phyloP scores from a whole-genome alignment of 306 rosid species.

The Fagus crenata region DNA sequence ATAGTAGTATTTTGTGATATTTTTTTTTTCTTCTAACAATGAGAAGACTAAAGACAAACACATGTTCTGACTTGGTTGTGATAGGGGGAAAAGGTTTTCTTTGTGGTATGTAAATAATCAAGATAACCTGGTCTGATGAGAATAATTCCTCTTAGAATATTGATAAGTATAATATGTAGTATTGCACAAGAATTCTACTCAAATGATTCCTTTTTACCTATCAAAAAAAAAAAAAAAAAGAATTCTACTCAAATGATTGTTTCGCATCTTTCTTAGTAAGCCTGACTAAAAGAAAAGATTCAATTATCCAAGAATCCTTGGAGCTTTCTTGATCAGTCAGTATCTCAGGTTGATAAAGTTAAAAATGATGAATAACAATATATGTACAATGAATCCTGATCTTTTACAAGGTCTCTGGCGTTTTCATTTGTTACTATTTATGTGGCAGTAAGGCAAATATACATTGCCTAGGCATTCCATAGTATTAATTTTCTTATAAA shows the following conservation, averaged over 20 bases:
- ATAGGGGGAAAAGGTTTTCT: not conserved
- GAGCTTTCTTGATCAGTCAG: not conserved
- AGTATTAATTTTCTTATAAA: slow-evolving; percentile 14
- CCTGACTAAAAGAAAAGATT: not conserved
- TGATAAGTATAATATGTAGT: not conserved
- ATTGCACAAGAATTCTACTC: not conserved
- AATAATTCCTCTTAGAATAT: not conserved
- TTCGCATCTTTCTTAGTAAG: not conserved
- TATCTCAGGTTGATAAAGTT: not conserved
- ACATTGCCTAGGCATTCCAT: slow-evolving; percentile 21
- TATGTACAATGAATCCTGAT: not conserved
- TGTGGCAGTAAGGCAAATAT: slow-evolving; percentile 31
- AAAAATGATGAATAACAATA: slow-evolving; percentile 5
- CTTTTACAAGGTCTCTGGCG: not conserved
- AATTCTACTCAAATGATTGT: not conserved
- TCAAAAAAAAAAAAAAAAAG: too few species aligned
- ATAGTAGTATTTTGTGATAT: slow-evolving; percentile 11
- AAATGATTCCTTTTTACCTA: too few species aligned
- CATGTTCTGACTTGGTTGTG: not conserved
- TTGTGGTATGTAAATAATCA: not conserved
- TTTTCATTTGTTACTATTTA: slow-evolving; percentile 13
- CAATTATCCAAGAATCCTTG: not conserved
- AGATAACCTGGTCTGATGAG: slow-evolving; percentile 12
- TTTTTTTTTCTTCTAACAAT: slow-evolving; percentile 1
- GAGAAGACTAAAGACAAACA: slow-evolving; percentile 11